These are phyloP conservation scores for Achaetomiella virescens DNA, from an alignment of 495 filamentous ascomycete genomes.

Conservation along the genomic window DNA sequence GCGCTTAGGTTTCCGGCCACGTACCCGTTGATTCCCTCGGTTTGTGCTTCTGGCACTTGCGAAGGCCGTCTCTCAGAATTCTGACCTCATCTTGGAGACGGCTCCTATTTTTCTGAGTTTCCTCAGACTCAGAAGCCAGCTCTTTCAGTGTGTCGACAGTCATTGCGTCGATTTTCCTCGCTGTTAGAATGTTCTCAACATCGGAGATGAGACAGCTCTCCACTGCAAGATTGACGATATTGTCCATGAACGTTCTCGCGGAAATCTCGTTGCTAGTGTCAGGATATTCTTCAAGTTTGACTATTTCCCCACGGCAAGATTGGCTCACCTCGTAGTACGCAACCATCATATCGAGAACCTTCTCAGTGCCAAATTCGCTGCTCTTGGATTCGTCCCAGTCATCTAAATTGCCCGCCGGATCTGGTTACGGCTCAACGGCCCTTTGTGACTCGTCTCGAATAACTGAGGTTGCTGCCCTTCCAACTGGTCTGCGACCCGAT, in stretches of 20 bases:
- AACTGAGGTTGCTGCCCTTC: too few relatives aligned
- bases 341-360: background rate
- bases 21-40: background rate
- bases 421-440: background rate
- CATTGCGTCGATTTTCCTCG: conserved; percentile 17
- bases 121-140: conserved; percentile 21
- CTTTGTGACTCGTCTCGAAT: background rate
- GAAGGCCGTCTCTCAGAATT: background rate
- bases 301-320: too few relatives aligned
- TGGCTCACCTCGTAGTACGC: background rate
- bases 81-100: background rate
- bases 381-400: background rate
- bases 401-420: background rate
- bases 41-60: conserved; percentile 3
- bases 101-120: background rate
- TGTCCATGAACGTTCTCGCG: conserved; percentile 21
- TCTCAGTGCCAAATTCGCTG: background rate
- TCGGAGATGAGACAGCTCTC: conserved; percentile 29
- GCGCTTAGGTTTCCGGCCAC: background rate
- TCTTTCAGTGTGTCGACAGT: conserved; percentile 9
- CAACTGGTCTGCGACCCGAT: background rate
- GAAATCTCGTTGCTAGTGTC: too few relatives aligned
- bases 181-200: conserved; percentile 19
- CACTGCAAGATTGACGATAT: conserved; percentile 23
- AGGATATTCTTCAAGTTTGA: too few relatives aligned